Conservation (phyloP, 768 basidiomycete genomes). For the Termitomyces sp. region DNA sequence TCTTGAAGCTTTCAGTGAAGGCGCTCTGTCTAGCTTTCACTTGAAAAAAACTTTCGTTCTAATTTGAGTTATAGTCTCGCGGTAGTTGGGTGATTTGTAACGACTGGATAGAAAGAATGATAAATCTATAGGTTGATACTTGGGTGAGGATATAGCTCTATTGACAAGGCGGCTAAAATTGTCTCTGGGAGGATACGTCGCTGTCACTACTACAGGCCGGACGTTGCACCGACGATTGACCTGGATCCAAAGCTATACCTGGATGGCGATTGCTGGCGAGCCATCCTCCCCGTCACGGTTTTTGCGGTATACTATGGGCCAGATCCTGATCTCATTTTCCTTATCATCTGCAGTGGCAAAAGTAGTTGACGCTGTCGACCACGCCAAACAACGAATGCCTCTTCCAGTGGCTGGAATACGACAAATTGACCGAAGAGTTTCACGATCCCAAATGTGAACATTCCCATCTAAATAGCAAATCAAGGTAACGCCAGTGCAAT, state of each 20-base stretch:
- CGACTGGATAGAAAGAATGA: too few species aligned
- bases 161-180: too few species aligned
- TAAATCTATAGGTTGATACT: too few species aligned
- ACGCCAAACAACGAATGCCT: slow-evolving; percentile 12
- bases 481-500: background rate
- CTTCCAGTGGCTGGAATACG: slow-evolving; percentile 1
- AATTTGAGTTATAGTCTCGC: too few species aligned
- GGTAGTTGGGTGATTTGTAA: too few species aligned
- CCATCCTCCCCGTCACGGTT: background rate
- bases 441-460: slow-evolving; percentile 10
- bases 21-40: too few species aligned
- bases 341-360: slow-evolving; percentile 3
- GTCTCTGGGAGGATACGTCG: too few species aligned
- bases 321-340: slow-evolving; percentile 6
- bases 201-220: too few species aligned
- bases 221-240: too few species aligned
- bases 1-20: too few species aligned
- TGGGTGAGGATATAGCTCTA: too few species aligned
- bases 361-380: background rate
- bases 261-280: background rate
- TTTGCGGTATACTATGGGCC: background rate
- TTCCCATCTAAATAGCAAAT: slow-evolving; percentile 1
- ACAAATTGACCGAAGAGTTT: background rate
- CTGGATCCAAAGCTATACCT: background rate
- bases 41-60: too few species aligned